Percentiles rank a stretch among this genome's conserved stretches.
Conservation (phyloP, 2,329 filamentous ascomycete species). For the Aureobasidium sp. region DNA sequence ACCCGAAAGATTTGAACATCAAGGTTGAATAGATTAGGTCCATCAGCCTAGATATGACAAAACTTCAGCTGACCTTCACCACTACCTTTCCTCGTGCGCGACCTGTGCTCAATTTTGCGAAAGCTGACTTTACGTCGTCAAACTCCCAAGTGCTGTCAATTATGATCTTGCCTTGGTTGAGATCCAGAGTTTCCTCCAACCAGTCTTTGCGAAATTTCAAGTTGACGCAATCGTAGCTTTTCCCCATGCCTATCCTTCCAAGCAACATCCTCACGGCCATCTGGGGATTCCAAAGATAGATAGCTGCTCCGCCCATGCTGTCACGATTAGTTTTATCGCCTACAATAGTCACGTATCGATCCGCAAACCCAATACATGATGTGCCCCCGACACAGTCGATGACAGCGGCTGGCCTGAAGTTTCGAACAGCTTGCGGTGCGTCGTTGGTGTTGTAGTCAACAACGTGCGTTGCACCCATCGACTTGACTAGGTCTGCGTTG, state of each 20-base stretch:
- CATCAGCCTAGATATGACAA: neutral
- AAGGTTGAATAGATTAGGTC: conserved; percentile 15
- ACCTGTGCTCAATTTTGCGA: conserved; percentile 31
- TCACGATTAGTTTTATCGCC: conserved; percentile 31
- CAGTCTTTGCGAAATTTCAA: conserved; percentile 39
- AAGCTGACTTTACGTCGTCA: conserved; percentile 43
- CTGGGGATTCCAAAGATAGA: conserved; percentile 18
- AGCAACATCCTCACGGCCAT: conserved; percentile 40
- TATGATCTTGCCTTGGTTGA: conserved; percentile 50
- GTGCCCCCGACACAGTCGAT: conserved; percentile 54
- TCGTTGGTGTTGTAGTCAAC: conserved; percentile 53
- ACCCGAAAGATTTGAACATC: conserved; percentile 19
- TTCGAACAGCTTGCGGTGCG: conserved; percentile 44
- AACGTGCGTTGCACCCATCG: conserved; percentile 56
- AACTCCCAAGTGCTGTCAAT: conserved; percentile 52
- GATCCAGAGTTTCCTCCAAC: conserved; percentile 48
- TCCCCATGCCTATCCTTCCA: conserved; percentile 34
- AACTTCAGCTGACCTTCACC: conserved; percentile 19
- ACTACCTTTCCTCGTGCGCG: conserved; percentile 31
- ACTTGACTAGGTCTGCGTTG: conserved; percentile 52
- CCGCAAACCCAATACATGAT: conserved; percentile 30
- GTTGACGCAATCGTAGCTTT: conserved; percentile 37
- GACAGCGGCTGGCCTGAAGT: conserved; percentile 46
- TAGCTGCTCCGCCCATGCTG: conserved; percentile 26
- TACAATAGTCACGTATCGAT: conserved; percentile 45